Base-by-base conservation (phyloP, 345 rosid genomes). In the Linum usitatissimum region DNA sequence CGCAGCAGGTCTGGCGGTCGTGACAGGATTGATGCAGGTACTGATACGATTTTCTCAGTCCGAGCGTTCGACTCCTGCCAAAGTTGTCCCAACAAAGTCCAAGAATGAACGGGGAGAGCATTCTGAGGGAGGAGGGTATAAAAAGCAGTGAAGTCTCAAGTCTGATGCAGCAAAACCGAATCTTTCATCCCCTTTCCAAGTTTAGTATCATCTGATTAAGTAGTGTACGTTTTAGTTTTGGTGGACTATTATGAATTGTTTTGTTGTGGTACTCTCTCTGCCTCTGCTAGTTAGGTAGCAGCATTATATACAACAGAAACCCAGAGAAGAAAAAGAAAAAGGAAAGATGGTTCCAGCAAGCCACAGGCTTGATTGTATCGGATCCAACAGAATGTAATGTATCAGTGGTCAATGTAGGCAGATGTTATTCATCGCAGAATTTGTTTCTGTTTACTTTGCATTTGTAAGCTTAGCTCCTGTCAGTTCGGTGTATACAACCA, bases 61-160 rank as follows among this genome's bases (percentile, higher is more conserved):
- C 14, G 77, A 73, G 60, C 77, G 55, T 30, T 73, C 77, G 14
- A 68, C 72, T 18, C 73, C 73, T 36, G 73, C 73, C 59, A 65
- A 65, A 73, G 80, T 84, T 13, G 80, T 78, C 18, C 94, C 91
- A 30, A 75, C 83, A 18, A 85, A 84, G 71, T 74, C 80, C 67
- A 45, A 10, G 17, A 45, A 45, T 45, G 15, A 45, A 45, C 17
- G 51, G 14, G 51, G 51, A 45, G 51, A 45, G 51, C 51, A 10
- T 45, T 45, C 51, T 45, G 51, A 10, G 14, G 51, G 57, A 14
- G 71, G 60, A 74, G 48, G 13, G 10, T 74, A 66, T 70, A 80
- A 88, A 57, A 71, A 75, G 59, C 68, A 68, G 57, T 79, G 72
- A 77, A 59, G 10, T 40, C 48, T n/a, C 8, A 12, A 40, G 10